Evolutionary conservation across 805 yeast species (phyloP), one percentile per base, ranked within the genome.

Genomic region (Wickerhamiella azyma): DNA sequence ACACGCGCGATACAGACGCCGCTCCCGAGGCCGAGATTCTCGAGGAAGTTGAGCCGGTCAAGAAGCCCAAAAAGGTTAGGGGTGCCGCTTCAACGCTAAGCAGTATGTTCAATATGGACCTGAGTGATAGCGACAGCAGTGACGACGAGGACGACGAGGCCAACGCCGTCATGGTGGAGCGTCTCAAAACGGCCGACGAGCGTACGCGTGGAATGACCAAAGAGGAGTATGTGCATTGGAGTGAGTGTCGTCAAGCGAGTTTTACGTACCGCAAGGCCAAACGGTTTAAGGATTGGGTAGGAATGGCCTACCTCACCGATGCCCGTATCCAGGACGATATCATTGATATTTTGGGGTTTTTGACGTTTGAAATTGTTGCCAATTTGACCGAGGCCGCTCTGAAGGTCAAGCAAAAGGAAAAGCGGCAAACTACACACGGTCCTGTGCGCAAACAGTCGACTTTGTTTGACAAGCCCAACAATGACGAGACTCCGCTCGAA

Each of bases 181-280:
- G 96, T 48, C 71, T 92, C 53, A 85, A 86, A 57, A 79, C 76
- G 63, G 96, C 96, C 3, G 98, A 92, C 63, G 96, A 92, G 43
- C 71, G 98, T 51, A 92, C 98, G 0, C 76, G 71, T 52, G 74
- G 81, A 54, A 92, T 92, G 98, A 92, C 98, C 0, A 81, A 79
- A 58, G 96, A 92, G 56, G 98, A 92, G 60, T 92, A 92, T 58
- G 98, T 88, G 14, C 98, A 92, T 61, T 92, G 97, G 96, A 84
- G 95, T 10, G 98, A 92, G 59, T 92, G 98, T 64, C 75, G 98
- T 51, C 98, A 92, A 62, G 97, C 97, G 1, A 80, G 94, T 49
- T 92, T 92, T 61, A 92, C 98, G 1, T 92, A 86, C 57, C 73
- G 96, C 54, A 92, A 92, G 61, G 82, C 83, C n/a, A 86, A 86